Percentiles rank a stretch among this genome's conserved stretches.
Conservation (phyloP, 345 rosid genomes). For the Abelmoschus esculentus region DNA sequence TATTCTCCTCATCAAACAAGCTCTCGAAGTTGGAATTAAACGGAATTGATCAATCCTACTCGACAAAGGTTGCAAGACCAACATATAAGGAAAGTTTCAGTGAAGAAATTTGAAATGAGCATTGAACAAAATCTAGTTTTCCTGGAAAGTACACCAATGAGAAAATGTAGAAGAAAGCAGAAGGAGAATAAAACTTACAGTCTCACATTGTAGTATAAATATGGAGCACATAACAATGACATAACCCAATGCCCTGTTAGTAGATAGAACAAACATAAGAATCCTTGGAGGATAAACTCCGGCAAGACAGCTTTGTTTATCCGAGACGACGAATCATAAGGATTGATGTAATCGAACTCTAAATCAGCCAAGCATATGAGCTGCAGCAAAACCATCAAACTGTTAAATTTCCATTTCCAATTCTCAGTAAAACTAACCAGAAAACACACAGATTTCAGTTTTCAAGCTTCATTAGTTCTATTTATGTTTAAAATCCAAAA, state of each 20-base stretch:
- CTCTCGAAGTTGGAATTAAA: neutral
- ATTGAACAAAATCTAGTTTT: neutral
- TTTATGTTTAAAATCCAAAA: neutral
- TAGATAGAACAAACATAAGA: conserved; percentile 40
- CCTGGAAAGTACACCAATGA: neutral
- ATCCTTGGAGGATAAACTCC: conserved; percentile 51
- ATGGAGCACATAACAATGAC: conserved; percentile 49
- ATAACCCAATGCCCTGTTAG: conserved; percentile 66
- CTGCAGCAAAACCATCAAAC: conserved; percentile 36
- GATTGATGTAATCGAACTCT: conserved; percentile 71
- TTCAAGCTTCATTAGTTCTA: neutral
- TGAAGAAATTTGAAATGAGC: neutral
- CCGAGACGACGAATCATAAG: conserved; percentile 60
- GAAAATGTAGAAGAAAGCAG: neutral
- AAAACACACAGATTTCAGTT: neutral
- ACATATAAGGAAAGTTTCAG: neutral
- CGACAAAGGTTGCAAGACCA: neutral
- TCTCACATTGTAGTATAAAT: conserved; percentile 55
- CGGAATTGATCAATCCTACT: neutral
- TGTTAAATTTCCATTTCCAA: neutral
- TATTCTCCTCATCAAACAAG: neutral
- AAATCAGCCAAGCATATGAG: conserved; percentile 71
- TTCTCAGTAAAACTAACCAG: neutral
- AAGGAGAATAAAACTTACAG: conserved; percentile 36
- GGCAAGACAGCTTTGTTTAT: conserved; percentile 53